Evolutionary conservation across 257 asterid species (phyloP).

Genomic region (Apocynum venetum): DNA sequence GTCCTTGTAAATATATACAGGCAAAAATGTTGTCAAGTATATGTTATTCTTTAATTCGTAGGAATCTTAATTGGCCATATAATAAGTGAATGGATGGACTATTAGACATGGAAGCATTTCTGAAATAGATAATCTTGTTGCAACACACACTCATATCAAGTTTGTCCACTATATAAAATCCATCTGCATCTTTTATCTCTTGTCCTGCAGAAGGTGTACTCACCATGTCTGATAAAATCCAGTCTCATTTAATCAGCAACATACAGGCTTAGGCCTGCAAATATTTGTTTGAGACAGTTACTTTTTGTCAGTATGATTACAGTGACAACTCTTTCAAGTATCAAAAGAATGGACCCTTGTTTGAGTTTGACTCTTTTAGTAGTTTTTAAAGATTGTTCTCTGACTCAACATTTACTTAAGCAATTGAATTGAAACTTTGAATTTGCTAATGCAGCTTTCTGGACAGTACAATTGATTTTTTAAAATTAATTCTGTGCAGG

Average conservation of each 20-base stretch:
- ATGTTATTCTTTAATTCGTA: neutral
- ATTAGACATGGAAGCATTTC: neutral
- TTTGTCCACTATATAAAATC: neutral
- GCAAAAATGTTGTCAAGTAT: neutral
- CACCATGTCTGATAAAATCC: no score
- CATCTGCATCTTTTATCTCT: no score
- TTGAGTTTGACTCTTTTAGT: neutral
- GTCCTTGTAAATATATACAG: neutral
- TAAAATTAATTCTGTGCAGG: conserved; percentile 48
- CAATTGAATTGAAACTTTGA: neutral
- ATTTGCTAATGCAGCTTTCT: conserved; percentile 7
- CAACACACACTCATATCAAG: neutral
- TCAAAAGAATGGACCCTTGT: neutral
- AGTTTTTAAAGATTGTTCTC: neutral
- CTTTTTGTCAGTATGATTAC: neutral
- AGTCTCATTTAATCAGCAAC: neutral
- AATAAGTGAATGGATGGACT: neutral
- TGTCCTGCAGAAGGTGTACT: no score
- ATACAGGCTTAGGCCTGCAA: neutral
- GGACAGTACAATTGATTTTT: conserved; percentile 14
- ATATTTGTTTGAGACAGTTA: neutral
- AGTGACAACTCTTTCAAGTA: neutral
- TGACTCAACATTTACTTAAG: neutral
- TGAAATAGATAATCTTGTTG: neutral
- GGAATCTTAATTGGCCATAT: neutral